Base-by-base conservation (phyloP, 2,329 filamentous ascomycete species). In the Microdochium bolleyi region DNA sequence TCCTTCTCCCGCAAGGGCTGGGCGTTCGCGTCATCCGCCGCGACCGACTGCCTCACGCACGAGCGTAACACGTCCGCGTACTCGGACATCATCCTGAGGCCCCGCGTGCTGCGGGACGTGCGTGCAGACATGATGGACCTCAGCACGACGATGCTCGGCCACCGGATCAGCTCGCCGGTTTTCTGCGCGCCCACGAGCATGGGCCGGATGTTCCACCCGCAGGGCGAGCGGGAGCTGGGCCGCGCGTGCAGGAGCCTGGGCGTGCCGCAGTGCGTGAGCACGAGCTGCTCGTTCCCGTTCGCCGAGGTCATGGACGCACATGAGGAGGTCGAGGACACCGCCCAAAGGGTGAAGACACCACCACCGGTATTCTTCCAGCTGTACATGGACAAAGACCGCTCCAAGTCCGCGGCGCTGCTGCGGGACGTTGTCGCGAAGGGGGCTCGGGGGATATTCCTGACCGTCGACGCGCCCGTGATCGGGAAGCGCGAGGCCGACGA, bases 21-120 rank as follows among this genome's bases (percentile, higher is more conserved):
- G 81, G 84, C 84, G 0, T 88, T 87, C 61, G 80, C 84, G 62
- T 85, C 81, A 21, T 85, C 82, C 9, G 84, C 83, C 2, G 80
- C 84, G 11, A 86, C 82, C 5, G 84, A 77, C 61, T 65, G 72
- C n/a, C 75, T 76, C 60, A 80, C 84, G 37, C 79, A 83, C 49
- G 58, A 56, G 50, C 73, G 75, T 50, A 88, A 87, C 63, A 73
- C 70, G 24, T 70, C 73, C 0, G 70, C 75, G 55, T 84, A 83
- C 59, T 68, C 73, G 41, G 66, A 74, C 24, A 83, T 87, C 56
- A 74, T 73, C 64, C 74, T 87, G 4, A 77, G 84, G 13, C 64
- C 65, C n/a, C 61, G 64, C 7, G 59, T 68, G 19, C 54, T 68
- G 32, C 53, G 59, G 21, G 55, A 66, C 58, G 83, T 87, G 4